Percentiles rank a stretch among this genome's conserved stretches.
phyloP scores from a whole-genome alignment of 2,329 filamentous ascomycete genomes.

The Paecilomyces niveus region DNA sequence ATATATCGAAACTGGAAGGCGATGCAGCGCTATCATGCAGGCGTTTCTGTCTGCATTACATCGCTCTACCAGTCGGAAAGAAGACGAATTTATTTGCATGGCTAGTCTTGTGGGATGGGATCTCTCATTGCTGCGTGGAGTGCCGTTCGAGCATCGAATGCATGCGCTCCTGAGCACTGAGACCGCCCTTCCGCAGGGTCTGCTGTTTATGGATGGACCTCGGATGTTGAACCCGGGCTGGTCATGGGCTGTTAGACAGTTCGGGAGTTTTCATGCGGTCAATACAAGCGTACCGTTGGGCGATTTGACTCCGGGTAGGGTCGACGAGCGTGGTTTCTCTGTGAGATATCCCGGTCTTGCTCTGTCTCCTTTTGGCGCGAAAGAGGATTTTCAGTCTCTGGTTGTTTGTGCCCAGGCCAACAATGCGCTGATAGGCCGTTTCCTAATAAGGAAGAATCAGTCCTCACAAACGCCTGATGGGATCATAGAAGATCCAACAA shows the following conservation, averaged over 20 bases:
- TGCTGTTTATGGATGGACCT: background rate
- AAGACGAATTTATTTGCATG: slow-evolving; percentile 1
- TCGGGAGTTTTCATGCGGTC: background rate
- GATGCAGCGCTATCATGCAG: background rate
- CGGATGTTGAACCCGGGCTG: slow-evolving; percentile 1
- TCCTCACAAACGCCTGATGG: background rate
- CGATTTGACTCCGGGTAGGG: background rate
- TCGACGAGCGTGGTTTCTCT: background rate
- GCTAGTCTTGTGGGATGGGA: background rate
- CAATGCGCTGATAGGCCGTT: background rate
- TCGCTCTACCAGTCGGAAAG: slow-evolving; percentile 1
- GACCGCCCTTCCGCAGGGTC: background rate
- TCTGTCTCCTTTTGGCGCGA: background rate
- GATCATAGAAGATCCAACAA: background rate
- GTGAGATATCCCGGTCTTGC: background rate
- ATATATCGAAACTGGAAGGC: background rate
- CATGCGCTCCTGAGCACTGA: background rate
- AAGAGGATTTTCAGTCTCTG: background rate
- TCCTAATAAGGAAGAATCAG: background rate
- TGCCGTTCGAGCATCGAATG: slow-evolving; percentile 1
- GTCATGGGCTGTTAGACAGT: background rate
- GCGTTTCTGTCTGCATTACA: background rate
- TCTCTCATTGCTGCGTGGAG: background rate
- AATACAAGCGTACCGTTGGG: background rate
- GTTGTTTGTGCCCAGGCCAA: background rate